phyloP scores from a whole-genome alignment of 2,329 filamentous ascomycete species.

The Epichloe sp. region DNA sequence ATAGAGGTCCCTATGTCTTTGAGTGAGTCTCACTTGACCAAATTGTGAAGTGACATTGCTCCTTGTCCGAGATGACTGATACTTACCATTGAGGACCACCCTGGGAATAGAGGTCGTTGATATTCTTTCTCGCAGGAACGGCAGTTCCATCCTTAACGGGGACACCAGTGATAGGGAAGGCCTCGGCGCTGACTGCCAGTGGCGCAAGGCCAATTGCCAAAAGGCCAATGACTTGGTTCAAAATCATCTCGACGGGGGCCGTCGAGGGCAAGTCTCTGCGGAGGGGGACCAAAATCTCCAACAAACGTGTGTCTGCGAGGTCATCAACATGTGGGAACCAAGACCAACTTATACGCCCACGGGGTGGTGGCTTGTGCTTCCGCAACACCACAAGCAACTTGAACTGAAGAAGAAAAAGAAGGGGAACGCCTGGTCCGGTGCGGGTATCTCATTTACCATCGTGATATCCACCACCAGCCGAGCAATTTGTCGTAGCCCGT shows the following conservation, averaged over 20 bases:
- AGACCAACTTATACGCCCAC: neutral
- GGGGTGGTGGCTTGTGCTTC: neutral
- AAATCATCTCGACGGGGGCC: constrained; percentile 7
- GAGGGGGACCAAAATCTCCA: neutral
- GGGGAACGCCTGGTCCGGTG: neutral
- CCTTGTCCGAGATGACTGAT: no score
- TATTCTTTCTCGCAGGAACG: constrained; percentile 31
- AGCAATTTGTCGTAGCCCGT: neutral
- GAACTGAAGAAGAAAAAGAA: neutral
- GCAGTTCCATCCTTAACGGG: constrained; percentile 24
- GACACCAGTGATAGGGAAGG: constrained; percentile 25
- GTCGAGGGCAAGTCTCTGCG: neutral
- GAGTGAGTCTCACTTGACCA: neutral
- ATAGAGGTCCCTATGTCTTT: constrained; percentile 31
- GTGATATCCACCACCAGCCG: no score
- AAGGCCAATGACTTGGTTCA: constrained; percentile 11
- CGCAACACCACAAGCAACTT: neutral
- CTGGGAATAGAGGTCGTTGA: constrained; percentile 30
- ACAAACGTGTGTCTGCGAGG: neutral
- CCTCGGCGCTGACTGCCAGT: constrained; percentile 13
- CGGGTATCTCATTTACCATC: neutral
- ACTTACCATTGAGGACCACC: constrained; percentile 32
- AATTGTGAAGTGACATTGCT: neutral
- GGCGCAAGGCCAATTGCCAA: constrained; percentile 14
- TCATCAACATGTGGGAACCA: neutral